Evolutionary conservation across 2,329 filamentous ascomycete species (phyloP).

Genomic region (Bipolaris sorokiniana): DNA sequence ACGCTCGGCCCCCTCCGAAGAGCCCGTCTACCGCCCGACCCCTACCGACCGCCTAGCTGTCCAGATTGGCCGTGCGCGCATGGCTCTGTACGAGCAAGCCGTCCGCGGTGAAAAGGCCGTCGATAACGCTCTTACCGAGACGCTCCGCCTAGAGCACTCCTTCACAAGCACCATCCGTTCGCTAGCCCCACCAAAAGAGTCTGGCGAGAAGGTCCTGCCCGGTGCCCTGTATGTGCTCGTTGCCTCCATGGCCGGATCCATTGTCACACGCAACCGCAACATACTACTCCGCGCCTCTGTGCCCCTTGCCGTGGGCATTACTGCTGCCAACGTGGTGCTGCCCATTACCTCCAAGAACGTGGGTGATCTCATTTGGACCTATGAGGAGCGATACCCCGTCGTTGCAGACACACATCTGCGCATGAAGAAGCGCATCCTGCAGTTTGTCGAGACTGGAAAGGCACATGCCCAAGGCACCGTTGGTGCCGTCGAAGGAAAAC

Average conservation of each 20-base stretch:
- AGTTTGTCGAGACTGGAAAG: conserved; percentile 74
- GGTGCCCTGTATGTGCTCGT: conserved; percentile 92
- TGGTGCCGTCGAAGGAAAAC: conserved; percentile 79
- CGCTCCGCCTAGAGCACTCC: conserved; percentile 83
- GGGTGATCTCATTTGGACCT: conserved; percentile 84
- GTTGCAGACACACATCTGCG: conserved; percentile 81
- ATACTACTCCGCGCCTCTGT: conserved; percentile 78
- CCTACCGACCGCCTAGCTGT: conserved; percentile 88
- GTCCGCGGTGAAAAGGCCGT: conserved; percentile 78
- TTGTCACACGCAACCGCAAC: conserved; percentile 86
- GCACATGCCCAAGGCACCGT: conserved; percentile 74
- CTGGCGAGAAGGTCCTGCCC: conserved; percentile 86
- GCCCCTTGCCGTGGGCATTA: conserved; percentile 80
- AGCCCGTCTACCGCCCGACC: conserved; percentile 61
- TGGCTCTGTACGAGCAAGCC: conserved; percentile 79
- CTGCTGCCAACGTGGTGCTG: conserved; percentile 81
- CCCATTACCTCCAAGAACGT: conserved; percentile 92
- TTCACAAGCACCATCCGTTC: conserved; percentile 90
- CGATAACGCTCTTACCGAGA: conserved; percentile 79
- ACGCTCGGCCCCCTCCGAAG: conserved; percentile 37
- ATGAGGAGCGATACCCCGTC: conserved; percentile 86
- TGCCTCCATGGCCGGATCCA: conserved; percentile 91
- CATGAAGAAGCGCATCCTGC: conserved; percentile 70
- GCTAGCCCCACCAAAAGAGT: conserved; percentile 83
- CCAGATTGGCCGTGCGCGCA: conserved; percentile 78